These are phyloP conservation scores for Xerocomus minutiporus DNA, from an alignment of 1,284 basidiomycete genomes.

Conservation along the genomic window DNA sequence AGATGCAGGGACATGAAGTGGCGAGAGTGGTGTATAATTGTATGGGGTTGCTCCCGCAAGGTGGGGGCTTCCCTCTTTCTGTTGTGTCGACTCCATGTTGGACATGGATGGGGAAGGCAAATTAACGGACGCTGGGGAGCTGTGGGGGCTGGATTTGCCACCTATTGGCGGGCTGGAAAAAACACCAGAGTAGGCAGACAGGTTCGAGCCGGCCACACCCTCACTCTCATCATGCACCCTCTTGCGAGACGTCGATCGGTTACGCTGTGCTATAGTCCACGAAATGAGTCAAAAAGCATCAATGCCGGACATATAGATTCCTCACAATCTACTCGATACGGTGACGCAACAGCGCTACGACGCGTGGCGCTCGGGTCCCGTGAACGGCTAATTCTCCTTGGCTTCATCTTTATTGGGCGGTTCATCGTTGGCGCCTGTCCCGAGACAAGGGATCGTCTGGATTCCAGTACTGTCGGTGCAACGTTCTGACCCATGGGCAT, in stretches of 20 bases:
- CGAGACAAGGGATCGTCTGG: slow-evolving; percentile 42
- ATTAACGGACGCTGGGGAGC: slow-evolving; percentile 68
- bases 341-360: slow-evolving; percentile 55
- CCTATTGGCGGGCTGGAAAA: slow-evolving; percentile 51
- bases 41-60: slow-evolving; percentile 35
- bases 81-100: slow-evolving; percentile 33
- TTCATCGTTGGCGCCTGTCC: slow-evolving; percentile 35
- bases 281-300: slow-evolving; percentile 19
- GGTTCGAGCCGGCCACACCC: slow-evolving; percentile 33
- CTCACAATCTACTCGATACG: slow-evolving; percentile 69
- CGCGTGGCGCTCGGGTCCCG: slow-evolving; percentile 58
- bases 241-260: slow-evolving; percentile 69
- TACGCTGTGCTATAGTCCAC: slow-evolving; percentile 51
- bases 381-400: slow-evolving; percentile 50
- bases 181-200: slow-evolving; percentile 43
- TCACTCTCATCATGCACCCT: slow-evolving; percentile 65
- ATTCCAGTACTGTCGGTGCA: slow-evolving; percentile 37
- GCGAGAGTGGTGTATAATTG: slow-evolving; percentile 46
- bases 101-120: slow-evolving; percentile 63
- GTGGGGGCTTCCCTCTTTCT: slow-evolving; percentile 45
- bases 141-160: slow-evolving; percentile 54
- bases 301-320: slow-evolving; percentile 1
- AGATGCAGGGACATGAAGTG: slow-evolving; percentile 44
- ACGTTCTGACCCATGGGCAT: slow-evolving; percentile 32
- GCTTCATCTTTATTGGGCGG: slow-evolving; percentile 50